Evolutionary conservation across 2,329 filamentous ascomycete species (phyloP), one percentile per base, ranked within the genome.

Genomic region (Rhinocladiella similis): DNA sequence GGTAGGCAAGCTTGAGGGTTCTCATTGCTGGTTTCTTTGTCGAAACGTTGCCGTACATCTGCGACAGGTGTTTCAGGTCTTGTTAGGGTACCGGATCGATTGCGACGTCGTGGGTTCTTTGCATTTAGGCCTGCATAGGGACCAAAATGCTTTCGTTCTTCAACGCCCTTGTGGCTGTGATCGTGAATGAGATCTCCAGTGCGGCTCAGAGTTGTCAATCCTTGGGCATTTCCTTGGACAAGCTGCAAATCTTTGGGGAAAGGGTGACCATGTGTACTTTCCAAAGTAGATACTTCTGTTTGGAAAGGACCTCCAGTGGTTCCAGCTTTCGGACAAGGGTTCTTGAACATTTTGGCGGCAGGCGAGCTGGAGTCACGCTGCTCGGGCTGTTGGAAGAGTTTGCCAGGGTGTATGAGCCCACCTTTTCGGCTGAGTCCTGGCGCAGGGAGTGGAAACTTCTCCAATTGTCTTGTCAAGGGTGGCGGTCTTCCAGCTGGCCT

Each of bases 401-500:
- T 64, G 25, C 46, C 49, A 2, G 61, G 60, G 46, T 60, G 63
- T 5, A 56, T 36, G 19, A 61, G 50, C 10, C 53, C 57, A 45
- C 54, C 54, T 19, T 54, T 51, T 19, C 39, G 53, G 18, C 35
- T 51, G n/a, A 49, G 49, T 39, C 22, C 38, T 27, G 54, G 35
- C 6, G 38, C 38, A 19, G 55, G 59, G 14, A 60, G 46, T 3
- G 61, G 61, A 53, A 63, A 63, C 22, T 52, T 59, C 42, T 59
- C 61, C 38, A 64, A 47, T 36, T 64, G 60, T 35, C 46, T 56
- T 13, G 54, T 61, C 35, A 63, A 51, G 16, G 62, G 57, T 33
- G 62, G 58, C 55, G 63, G 59, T 49, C 59, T 54, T 18, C 59
- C 62, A 46, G 59, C 57, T 22, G 55, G 52, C 52, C 63, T 54